Conservation (phyloP, 1,139 yeast genomes). For the Geotrichum histeridarum region DNA sequence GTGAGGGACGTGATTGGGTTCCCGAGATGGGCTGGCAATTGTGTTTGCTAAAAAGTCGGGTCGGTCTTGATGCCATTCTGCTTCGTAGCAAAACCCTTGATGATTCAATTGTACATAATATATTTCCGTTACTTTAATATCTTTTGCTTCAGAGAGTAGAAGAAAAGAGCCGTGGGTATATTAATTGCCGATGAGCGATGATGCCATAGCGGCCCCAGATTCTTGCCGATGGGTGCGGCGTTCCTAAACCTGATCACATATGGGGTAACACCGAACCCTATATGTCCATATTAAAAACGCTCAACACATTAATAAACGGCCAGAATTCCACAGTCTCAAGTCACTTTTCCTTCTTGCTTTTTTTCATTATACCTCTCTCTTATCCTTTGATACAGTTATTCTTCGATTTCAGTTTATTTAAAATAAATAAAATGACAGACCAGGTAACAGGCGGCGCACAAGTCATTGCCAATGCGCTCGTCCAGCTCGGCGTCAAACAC, state of each 20-base stretch:
- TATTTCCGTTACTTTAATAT: background rate
- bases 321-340: too few species aligned
- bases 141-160: too few species aligned
- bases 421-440: background rate
- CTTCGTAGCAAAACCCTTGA: too few species aligned
- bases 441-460: slow-evolving; percentile 37
- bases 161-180: too few species aligned
- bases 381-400: background rate
- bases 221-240: too few species aligned
- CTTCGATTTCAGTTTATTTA: background rate
- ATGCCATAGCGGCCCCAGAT: too few species aligned
- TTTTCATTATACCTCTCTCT: background rate
- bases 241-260: too few species aligned
- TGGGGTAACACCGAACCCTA: too few species aligned
- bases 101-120: background rate
- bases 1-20: slow-evolving; percentile 84
- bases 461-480: slow-evolving; percentile 45
- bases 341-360: too few species aligned
- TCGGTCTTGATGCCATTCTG: background rate
- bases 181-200: too few species aligned
- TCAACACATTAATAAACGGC: too few species aligned
- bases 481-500: slow-evolving; percentile 46
- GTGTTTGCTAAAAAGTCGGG: slow-evolving; percentile 47
- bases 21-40: slow-evolving; percentile 53
- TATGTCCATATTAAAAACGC: too few species aligned